Evolutionary conservation across 306 rosid genomes (phyloP).

Genomic region (Sindora glabra): DNA sequence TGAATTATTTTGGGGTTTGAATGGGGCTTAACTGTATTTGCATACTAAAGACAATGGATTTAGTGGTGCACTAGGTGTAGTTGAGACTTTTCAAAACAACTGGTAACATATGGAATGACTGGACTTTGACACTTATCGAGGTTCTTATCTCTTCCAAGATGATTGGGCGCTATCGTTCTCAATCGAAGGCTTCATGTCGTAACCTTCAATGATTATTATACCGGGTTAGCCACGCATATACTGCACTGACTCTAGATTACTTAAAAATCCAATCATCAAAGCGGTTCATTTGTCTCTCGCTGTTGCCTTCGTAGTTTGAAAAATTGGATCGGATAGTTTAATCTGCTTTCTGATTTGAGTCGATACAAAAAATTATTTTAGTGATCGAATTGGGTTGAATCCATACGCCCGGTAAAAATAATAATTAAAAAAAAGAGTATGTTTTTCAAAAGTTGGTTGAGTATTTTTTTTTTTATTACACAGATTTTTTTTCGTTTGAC

Average conservation of each 20-base stretch:
- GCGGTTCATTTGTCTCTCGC: constrained; percentile 16
- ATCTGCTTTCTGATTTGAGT: no score
- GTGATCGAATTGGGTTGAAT: no score
- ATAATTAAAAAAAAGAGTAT: no score
- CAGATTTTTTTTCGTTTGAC: no score
- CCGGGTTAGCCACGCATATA: constrained; percentile 13
- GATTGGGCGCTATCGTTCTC: neutral
- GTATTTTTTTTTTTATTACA: no score
- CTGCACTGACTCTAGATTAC: constrained; percentile 16
- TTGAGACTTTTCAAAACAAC: constrained; percentile 20
- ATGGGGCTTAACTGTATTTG: constrained; percentile 26
- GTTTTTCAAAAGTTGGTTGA: no score
- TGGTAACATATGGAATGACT: neutral
- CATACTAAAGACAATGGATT: constrained; percentile 3
- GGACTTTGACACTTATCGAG: neutral
- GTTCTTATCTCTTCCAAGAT: constrained; percentile 11
- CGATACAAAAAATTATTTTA: no score
- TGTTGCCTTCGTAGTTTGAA: constrained; percentile 9
- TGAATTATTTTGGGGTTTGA: constrained; percentile 20
- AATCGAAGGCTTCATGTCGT: constrained; percentile 1
- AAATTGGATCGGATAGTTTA: no score
- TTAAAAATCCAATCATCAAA: constrained; percentile 4
- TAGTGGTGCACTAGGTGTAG: constrained; percentile 1
- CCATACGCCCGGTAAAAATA: no score
- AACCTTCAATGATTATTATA: constrained; percentile 4